phyloP scores from a whole-genome alignment of 768 basidiomycete genomes.

The Coprinopsis marcescibilis region DNA sequence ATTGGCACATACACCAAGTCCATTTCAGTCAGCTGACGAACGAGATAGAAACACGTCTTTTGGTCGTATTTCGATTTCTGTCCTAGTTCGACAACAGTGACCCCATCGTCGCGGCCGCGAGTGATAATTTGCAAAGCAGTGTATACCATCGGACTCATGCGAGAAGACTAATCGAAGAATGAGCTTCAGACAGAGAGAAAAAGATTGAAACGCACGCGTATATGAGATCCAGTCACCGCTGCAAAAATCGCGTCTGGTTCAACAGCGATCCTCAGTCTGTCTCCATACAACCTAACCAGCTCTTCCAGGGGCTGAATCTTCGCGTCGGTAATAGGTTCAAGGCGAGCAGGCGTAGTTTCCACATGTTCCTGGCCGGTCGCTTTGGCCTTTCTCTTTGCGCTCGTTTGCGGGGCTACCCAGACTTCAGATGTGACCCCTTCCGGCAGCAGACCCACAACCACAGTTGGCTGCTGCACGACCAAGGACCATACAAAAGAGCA shows the following conservation, averaged over 20 bases:
- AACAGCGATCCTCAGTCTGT: slow-evolving; percentile 64
- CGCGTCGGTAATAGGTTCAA: slow-evolving; percentile 53
- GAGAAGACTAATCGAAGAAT: slow-evolving; percentile 49
- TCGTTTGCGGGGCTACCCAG: slow-evolving; percentile 71
- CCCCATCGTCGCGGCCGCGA: slow-evolving; percentile 70
- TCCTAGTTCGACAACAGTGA: slow-evolving; percentile 74
- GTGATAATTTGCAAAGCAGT: slow-evolving; percentile 78
- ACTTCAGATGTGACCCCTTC: slow-evolving; percentile 57
- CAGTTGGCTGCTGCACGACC: slow-evolving; percentile 67
- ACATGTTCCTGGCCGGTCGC: slow-evolving; percentile 45
- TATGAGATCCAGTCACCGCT: slow-evolving; percentile 82
- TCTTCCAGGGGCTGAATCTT: slow-evolving; percentile 49
- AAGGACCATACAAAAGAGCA: slow-evolving; percentile 80
- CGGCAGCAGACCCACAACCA: slow-evolving; percentile 70
- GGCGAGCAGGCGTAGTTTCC: slow-evolving; percentile 36
- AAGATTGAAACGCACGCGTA: slow-evolving; percentile 47
- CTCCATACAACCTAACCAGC: slow-evolving; percentile 52
- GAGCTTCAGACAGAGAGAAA: slow-evolving; percentile 1
- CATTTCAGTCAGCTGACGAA: slow-evolving; percentile 68
- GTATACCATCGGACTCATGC: slow-evolving; percentile 82
- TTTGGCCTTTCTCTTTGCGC: slow-evolving; percentile 59
- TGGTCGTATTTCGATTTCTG: slow-evolving; percentile 79
- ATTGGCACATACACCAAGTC: slow-evolving; percentile 56
- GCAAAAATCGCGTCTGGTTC: slow-evolving; percentile 69
- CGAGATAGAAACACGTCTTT: slow-evolving; percentile 85